Conservation (phyloP, 352 stramenopile genomes). For the Globisporangium spinosum region DNA sequence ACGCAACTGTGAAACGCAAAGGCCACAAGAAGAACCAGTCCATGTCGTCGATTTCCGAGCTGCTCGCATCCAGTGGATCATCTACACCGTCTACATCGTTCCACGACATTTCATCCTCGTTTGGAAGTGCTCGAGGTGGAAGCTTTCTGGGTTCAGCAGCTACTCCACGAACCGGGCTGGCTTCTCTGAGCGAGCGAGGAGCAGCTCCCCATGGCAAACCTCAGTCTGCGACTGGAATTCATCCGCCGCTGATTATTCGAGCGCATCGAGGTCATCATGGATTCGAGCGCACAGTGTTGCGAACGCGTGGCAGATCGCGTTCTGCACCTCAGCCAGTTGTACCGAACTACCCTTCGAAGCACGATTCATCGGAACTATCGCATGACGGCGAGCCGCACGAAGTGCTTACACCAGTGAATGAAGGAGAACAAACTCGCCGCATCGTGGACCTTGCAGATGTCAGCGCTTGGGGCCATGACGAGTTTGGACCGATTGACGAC, state of each 20-base stretch:
- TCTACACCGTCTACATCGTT: slow-evolving; percentile 47
- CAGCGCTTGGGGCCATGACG: slow-evolving; percentile 26
- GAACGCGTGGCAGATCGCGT: slow-evolving; percentile 47
- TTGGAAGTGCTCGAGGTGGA: slow-evolving; percentile 23
- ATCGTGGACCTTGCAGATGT: slow-evolving; percentile 69
- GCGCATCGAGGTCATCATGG: slow-evolving; percentile 12
- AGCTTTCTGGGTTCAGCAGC: slow-evolving; percentile 45
- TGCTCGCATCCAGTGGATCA: slow-evolving; percentile 48
- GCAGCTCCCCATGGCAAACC: slow-evolving; percentile 22
- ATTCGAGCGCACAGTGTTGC: slow-evolving; percentile 25
- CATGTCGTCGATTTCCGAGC: slow-evolving; percentile 86
- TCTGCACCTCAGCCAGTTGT: slow-evolving; percentile 49
- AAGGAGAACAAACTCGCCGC: slow-evolving; percentile 7
- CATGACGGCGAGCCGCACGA: slow-evolving; percentile 16
- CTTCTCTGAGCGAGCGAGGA: slow-evolving; percentile 61
- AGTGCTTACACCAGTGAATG: slow-evolving; percentile 25
- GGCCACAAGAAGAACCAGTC: slow-evolving; percentile 88
- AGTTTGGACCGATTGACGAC: slow-evolving; percentile 24
- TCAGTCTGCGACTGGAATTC: slow-evolving; percentile 9
- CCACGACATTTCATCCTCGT: slow-evolving; percentile 49
- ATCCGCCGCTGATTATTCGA: slow-evolving; percentile 14
- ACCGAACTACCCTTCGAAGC: slow-evolving; percentile 1
- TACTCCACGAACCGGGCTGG: slow-evolving; percentile 65
- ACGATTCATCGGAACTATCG: slow-evolving; percentile 6
- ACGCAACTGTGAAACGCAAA: slow-evolving; percentile 49